Conservation (phyloP, 106 monocot genomes). For the Dendrobium chrysotoxum region DNA sequence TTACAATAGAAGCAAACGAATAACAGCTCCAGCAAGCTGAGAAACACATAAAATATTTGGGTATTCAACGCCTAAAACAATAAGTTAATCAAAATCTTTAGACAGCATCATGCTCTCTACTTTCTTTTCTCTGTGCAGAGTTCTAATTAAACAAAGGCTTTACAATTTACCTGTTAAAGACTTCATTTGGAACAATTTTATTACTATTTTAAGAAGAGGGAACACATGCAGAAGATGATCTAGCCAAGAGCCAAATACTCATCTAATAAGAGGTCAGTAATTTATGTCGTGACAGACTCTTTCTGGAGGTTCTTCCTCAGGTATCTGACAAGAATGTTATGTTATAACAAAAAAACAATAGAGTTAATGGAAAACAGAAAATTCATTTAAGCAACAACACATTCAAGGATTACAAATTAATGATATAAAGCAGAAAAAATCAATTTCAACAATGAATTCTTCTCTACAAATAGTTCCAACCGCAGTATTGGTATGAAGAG, state of each 20-base stretch:
- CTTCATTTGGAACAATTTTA: too few species aligned
- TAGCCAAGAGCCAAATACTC: not conserved
- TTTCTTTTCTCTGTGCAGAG: too few species aligned
- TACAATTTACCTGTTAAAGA: too few species aligned
- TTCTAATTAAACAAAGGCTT: too few species aligned
- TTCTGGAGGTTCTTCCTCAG: slow-evolving; percentile 5
- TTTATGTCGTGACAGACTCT: not conserved
- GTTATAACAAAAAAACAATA: not conserved
- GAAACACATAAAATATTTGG: too few species aligned
- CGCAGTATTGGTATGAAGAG: too few species aligned
- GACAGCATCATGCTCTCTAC: too few species aligned
- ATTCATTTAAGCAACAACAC: not conserved
- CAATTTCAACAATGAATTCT: not conserved
- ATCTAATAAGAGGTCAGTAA: not conserved
- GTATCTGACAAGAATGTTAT: not conserved
- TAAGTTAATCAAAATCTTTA: too few species aligned
- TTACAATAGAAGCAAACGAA: too few species aligned
- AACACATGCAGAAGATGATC: not conserved
- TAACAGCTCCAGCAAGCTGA: too few species aligned
- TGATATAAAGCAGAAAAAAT: not conserved
- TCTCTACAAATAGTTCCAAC: not conserved
- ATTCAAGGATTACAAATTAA: not conserved
- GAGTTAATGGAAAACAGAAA: not conserved
- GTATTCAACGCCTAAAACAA: too few species aligned
- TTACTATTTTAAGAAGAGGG: too few species aligned